Percentiles rank a stretch among this genome's conserved stretches.
Conservation (phyloP, 2,329 filamentous ascomycete species). For the Colletotrichum sp. region DNA sequence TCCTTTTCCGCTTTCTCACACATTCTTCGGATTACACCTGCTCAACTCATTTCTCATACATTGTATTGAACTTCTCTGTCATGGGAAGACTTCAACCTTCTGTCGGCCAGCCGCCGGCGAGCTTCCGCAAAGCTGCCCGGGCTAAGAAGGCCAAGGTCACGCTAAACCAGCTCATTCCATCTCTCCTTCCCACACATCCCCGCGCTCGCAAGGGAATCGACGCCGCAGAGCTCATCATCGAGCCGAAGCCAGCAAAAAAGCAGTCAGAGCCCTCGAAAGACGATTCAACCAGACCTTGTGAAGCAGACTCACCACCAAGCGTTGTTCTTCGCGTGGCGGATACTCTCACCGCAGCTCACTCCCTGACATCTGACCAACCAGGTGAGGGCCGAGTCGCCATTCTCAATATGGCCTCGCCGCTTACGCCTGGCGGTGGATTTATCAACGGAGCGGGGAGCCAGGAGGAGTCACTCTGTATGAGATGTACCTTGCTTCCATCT, state of each 20-base stretch:
- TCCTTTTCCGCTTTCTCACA: not conserved
- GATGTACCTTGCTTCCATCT: conserved; percentile 64
- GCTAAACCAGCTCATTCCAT: conserved; percentile 64
- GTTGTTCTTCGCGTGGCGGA: conserved; percentile 55
- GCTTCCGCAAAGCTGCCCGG: conserved; percentile 34
- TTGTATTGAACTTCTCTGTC: not conserved
- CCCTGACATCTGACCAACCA: conserved; percentile 27
- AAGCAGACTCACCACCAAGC: conserved; percentile 24
- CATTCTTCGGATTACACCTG: not conserved
- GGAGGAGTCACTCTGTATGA: conserved; percentile 66
- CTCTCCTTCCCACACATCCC: conserved; percentile 55
- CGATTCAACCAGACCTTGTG: not conserved
- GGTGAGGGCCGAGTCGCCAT: conserved; percentile 48
- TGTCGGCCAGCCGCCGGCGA: conserved; percentile 15
- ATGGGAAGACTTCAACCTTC: conserved; percentile 21
- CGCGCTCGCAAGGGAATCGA: conserved; percentile 61
- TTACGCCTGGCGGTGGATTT: conserved; percentile 66
- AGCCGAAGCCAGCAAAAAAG: conserved; percentile 27
- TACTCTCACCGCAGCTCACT: conserved; percentile 56
- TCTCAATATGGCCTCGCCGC: conserved; percentile 69
- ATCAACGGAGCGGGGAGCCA: conserved; percentile 63
- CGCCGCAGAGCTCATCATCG: conserved; percentile 51
- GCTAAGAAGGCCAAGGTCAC: conserved; percentile 63
- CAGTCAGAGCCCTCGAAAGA: not conserved
- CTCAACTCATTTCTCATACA: not conserved